These are phyloP conservation scores for Leersia perrieri DNA, from an alignment of 176 grass and related monocot genomes.

Conservation along the genomic window DNA sequence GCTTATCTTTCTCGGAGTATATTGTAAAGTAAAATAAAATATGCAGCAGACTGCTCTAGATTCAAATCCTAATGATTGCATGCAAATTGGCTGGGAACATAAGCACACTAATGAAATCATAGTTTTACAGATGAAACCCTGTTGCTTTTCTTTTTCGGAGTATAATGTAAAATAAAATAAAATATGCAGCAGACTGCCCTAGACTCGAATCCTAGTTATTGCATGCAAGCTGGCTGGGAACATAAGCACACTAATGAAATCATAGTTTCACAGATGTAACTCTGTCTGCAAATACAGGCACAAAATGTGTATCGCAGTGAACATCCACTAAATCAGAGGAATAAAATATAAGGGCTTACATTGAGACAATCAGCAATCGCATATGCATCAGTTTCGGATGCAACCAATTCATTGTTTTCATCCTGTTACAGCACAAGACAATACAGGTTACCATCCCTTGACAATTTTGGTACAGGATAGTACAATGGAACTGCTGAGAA, in stretches of 20 bases:
- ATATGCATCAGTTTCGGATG: slow-evolving; percentile 73
- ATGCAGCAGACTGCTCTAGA: neutral
- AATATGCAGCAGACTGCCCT: neutral
- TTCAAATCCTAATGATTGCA: neutral
- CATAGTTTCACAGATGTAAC: neutral
- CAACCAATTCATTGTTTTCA: slow-evolving; percentile 70
- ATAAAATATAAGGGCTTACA: slow-evolving; percentile 49
- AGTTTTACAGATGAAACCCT: too few species aligned
- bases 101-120: neutral
- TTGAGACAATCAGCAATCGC: slow-evolving; percentile 74
- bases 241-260: neutral
- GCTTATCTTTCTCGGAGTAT: neutral
- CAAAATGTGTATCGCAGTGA: neutral
- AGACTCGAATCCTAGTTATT: neutral
- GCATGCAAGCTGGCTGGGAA: neutral
- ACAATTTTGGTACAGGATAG: neutral
- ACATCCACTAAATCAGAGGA: neutral
- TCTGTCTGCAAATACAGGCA: neutral
- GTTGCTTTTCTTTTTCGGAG: neutral
- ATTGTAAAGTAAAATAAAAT: neutral
- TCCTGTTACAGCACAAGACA: slow-evolving; percentile 48
- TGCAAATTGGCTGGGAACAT: neutral
- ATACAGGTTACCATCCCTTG: neutral
- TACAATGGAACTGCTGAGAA: neutral
- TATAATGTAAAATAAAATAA: neutral